These are phyloP conservation scores for Leucoagaricus sp. DNA, from an alignment of 1,284 basidiomycete species.

Conservation along the genomic window DNA sequence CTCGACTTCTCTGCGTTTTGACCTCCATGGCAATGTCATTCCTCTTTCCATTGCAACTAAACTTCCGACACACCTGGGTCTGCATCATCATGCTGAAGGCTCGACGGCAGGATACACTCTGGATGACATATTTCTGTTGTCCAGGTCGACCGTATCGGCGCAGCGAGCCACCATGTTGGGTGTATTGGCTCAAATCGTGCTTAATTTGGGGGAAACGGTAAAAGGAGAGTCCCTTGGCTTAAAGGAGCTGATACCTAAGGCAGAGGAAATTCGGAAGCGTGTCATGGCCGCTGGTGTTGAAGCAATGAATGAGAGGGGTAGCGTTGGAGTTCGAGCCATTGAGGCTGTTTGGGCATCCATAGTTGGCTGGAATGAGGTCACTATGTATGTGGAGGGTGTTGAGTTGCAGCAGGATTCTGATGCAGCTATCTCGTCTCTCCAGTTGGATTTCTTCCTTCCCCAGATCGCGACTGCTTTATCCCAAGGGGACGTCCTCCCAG, in stretches of 20 bases:
- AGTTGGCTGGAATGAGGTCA: conserved; percentile 56
- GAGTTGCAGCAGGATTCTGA: conserved; percentile 43
- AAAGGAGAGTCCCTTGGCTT: conserved; percentile 32
- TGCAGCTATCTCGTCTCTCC: conserved; percentile 45
- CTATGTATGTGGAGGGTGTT: conserved; percentile 45
- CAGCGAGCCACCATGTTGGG: conserved; percentile 85
- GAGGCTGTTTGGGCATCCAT: conserved; percentile 73
- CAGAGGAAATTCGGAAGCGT: conserved; percentile 49
- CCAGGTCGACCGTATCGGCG: conserved; percentile 80
- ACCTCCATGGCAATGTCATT: conserved; percentile 72
- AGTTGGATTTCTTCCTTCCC: conserved; percentile 55
- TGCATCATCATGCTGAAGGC: conserved; percentile 90
- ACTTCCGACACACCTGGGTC: conserved; percentile 80
- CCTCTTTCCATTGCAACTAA: conserved; percentile 47
- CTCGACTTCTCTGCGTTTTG: conserved; percentile 59
- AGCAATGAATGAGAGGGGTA: conserved; percentile 66
- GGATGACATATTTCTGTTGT: conserved; percentile 83
- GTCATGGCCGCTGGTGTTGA: conserved; percentile 67
- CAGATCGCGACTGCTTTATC: conserved; percentile 41
- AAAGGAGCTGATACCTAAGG: conserved; percentile 45
- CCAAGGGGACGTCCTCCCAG: conserved; percentile 44
- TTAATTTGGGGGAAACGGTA: conserved; percentile 37
- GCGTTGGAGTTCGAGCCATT: conserved; percentile 64
- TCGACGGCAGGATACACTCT: conserved; percentile 85
- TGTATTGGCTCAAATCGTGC: conserved; percentile 65